Evolutionary conservation across 129 eudicot genomes (phyloP), one percentile per base, ranked within the genome.

Genomic region (Escallonia rubra): DNA sequence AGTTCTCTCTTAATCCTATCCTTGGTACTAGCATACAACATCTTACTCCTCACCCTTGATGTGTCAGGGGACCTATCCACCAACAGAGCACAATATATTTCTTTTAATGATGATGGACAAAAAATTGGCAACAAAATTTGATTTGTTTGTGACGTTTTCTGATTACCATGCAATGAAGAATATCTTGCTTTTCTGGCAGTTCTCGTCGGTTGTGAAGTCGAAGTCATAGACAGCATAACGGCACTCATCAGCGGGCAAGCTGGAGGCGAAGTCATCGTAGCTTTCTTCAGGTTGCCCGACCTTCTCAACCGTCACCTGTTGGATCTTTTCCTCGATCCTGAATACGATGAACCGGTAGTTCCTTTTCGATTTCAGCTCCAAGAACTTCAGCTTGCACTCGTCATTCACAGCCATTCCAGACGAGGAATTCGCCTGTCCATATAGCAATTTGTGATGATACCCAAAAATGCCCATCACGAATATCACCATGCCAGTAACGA

Each of bases 221-320:
- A 72, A 77, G 45, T 76, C 86, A 38, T 72, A 81, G 66, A 81
- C 86, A 16, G 86, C 86, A 49, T 81, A 81, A 56, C 82, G 86
- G n/a, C 82, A 81, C 64, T 81, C 86, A 72, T 76, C 68, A 65
- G 72, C 67, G 41, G 86, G 86, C 66, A 81, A 74, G 59, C 74
- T 77, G 59, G 68, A 64, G 4, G 74, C 53, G 49, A 81, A 73
- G 65, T 77, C 77, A 5, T 66, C 76, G 44, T 72, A 80, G 54
- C 52, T 80, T 39, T 75, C 77, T 2, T 38, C 52, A 39, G 84
- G 84, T 46, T 34, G 52, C 4, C 84, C 84, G 13, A 81, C 55
- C 66, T 76, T 81, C 63, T 81, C 86, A 53, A 81, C 66, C 5
- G 62, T 70, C 70, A 81, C 86, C 73, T 81, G 77, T n/a, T 76